Percentiles rank a stretch among this genome's conserved stretches.
phyloP scores from a whole-genome alignment of 306 rosid species.

The Myrica gale region DNA sequence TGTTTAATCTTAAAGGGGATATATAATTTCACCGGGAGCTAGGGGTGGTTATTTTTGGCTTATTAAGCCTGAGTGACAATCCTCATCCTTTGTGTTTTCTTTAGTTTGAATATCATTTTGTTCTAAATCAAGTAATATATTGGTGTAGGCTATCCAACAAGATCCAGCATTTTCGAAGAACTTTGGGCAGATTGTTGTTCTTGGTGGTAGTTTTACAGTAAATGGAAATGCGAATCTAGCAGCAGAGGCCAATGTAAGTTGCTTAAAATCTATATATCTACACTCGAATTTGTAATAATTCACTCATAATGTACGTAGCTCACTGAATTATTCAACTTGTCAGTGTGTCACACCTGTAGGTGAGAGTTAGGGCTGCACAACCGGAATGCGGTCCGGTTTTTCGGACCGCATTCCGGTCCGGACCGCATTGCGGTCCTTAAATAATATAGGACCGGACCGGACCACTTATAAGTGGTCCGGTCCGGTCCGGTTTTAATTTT shows the following conservation, averaged over 20 bases:
- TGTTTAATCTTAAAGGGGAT: no score
- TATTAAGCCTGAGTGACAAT: constrained; percentile 18
- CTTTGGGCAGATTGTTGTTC: constrained; percentile 72
- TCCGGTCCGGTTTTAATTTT: no score
- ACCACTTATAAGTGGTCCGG: no score
- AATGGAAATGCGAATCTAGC: constrained; percentile 96
- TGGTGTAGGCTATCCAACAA: constrained; percentile 67
- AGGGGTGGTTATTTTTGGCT: not conserved
- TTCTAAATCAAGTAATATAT: constrained; percentile 19
- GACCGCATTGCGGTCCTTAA: no score
- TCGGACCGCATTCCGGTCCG: no score
- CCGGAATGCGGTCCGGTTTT: no score
- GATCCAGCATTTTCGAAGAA: constrained; percentile 73
- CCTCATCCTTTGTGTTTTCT: not conserved
- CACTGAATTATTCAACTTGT: not conserved
- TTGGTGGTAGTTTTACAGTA: constrained; percentile 87
- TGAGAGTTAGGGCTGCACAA: no score
- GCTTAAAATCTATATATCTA: constrained; percentile 6
- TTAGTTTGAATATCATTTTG: constrained; percentile 6
- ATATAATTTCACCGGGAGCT: no score
- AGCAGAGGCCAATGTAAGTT: constrained; percentile 84
- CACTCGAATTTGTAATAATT: not conserved
- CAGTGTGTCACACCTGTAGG: not conserved
- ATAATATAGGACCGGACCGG: no score
- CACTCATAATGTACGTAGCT: not conserved